Evolutionary conservation across 2,329 filamentous ascomycete genomes (phyloP), one percentile per base, ranked within the genome.

Genomic region (Cladosporium sp.): DNA sequence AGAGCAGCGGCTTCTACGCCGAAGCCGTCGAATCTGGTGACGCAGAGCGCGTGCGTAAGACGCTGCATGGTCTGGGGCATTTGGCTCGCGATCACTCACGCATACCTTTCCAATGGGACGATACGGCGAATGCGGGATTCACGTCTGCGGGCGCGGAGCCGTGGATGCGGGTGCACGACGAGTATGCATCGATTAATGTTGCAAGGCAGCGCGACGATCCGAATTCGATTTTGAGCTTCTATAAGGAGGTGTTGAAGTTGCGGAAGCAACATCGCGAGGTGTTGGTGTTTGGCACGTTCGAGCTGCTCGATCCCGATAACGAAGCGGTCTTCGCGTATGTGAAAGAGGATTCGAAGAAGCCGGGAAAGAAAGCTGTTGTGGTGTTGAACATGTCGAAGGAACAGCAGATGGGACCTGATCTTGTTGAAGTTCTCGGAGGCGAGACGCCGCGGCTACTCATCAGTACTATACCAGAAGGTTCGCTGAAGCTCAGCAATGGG

Each of bases 151-250:
- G 77, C 0, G 80, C 77, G 4, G 81, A 80, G 63, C 88, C 89
- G 2, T 93, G 90, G 90, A 92, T 92, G 85, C 83, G 84, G 16
- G 84, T 88, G 46, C 88, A 91, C 73, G 85, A 88, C 64, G 84
- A 87, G 72, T 88, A 87, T 74, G 74, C 73, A 1, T 75, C 79
- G n/a, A 80, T 89, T 77, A 93, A 93, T 72, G 89, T 86, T 30
- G 83, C 81, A 1, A 71, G 78, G 0, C 86, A 90, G 73, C 73
- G 80, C 3, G 72, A 71, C 2, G 79, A 86, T 66, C 72, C 73
- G 1, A 72, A 79, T 18, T 88, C 84, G 8, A 82, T 88, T 23
- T 85, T 88, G 72, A 77, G 81, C 66, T 89, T 86, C 75, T 93
- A 89, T 83, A 82, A 84, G 49, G 76, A 76, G 0, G 82, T 89